Percentiles rank a stretch among this genome's conserved stretches.
phyloP scores from a whole-genome alignment of 176 grass and related monocot species.

The Musa itinerans region DNA sequence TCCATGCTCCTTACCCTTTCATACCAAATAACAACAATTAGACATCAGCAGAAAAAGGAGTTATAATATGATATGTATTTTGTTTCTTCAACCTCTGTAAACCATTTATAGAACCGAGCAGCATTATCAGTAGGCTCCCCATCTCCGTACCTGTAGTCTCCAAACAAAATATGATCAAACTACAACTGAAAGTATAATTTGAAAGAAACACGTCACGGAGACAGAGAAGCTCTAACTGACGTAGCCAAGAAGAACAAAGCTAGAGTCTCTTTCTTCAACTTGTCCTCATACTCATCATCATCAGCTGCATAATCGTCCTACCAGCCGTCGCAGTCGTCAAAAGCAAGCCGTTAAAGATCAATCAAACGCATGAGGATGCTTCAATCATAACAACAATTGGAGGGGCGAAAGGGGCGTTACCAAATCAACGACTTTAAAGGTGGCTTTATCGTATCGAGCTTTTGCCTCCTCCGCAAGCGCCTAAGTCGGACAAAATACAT shows the following conservation, averaged over 20 bases:
- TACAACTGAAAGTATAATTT: not conserved
- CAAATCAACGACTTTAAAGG: constrained; percentile 79
- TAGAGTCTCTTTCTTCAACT: constrained; percentile 65
- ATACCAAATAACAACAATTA: constrained; percentile 17
- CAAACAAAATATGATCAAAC: constrained; percentile 3
- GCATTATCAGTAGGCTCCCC: constrained; percentile 97
- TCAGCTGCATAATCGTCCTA: constrained; percentile 81
- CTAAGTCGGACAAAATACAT: constrained; percentile 16
- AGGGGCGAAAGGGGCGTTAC: constrained; percentile 24
- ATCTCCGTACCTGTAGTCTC: constrained; percentile 57
- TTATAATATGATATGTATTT: too few relatives aligned
- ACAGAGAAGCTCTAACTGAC: constrained; percentile 23
- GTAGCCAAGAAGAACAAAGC: constrained; percentile 73
- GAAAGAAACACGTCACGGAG: not conserved
- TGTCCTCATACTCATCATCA: constrained; percentile 82
- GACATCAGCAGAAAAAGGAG: not conserved
- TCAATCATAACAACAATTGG: not conserved
- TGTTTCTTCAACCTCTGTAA: constrained; percentile 45
- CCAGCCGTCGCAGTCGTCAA: not conserved
- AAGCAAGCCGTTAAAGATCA: not conserved
- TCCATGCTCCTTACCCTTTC: constrained; percentile 64
- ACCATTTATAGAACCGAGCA: constrained; percentile 92
- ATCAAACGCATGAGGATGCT: not conserved
- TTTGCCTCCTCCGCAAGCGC: constrained; percentile 73
- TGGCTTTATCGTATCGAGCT: constrained; percentile 61